Evolutionary conservation across 2,329 filamentous ascomycete genomes (phyloP).

Genomic region (Fonsecaea pugnacius): DNA sequence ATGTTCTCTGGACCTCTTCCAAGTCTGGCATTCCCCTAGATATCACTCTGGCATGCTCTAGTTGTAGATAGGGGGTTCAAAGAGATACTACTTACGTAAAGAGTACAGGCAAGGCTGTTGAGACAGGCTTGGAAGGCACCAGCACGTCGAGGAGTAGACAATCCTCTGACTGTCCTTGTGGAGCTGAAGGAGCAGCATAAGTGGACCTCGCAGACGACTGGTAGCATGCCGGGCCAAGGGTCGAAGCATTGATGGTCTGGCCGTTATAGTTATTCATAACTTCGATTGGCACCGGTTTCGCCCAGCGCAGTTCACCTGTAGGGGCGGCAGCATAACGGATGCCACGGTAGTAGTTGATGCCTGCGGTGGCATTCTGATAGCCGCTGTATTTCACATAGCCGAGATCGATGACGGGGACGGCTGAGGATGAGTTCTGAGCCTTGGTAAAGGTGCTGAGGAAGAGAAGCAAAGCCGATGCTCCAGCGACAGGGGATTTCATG

Average conservation of each 20-base stretch:
- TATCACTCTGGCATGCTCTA: not conserved
- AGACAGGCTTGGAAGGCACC: constrained; percentile 20
- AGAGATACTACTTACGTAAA: constrained; percentile 26
- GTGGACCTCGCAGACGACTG: constrained; percentile 15
- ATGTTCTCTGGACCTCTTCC: not conserved
- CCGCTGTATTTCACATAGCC: constrained; percentile 26
- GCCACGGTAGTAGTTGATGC: constrained; percentile 27
- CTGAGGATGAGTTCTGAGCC: constrained; percentile 14
- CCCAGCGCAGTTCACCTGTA: constrained; percentile 24
- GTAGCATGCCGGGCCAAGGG: constrained; percentile 18
- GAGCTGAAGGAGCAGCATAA: constrained; percentile 10
- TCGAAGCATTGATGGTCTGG: constrained; percentile 23
- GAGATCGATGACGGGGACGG: constrained; percentile 22
- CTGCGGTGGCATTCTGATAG: constrained; percentile 24
- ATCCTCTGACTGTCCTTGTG: constrained; percentile 24
- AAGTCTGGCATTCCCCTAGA: not conserved
- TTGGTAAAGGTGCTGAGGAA: not conserved
- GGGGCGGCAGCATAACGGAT: constrained; percentile 26
- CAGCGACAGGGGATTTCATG: not conserved
- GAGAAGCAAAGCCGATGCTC: not conserved
- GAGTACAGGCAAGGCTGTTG: constrained; percentile 28
- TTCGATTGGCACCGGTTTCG: constrained; percentile 24
- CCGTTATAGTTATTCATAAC: constrained; percentile 26
- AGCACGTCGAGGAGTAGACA: constrained; percentile 23
- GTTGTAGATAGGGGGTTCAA: not conserved